phyloP scores from a whole-genome alignment of 2,329 filamentous ascomycete genomes.

The Calonectria leucothoes region DNA sequence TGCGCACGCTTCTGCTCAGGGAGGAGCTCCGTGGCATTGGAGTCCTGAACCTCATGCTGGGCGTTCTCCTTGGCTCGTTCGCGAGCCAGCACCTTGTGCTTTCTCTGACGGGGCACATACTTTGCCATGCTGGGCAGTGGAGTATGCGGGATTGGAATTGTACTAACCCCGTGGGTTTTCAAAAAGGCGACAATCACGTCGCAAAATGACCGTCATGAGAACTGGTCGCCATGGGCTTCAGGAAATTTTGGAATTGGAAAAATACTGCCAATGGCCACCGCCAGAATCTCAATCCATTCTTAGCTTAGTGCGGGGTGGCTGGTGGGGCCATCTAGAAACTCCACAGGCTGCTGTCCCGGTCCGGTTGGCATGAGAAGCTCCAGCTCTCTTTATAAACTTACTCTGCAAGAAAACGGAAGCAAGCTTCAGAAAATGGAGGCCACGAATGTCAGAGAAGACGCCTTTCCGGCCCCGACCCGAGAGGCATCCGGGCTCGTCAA shows the following conservation, averaged over 20 bases:
- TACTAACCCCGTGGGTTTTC: constrained; percentile 20
- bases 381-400: not conserved
- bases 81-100: constrained; percentile 76
- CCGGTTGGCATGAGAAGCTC: not conserved
- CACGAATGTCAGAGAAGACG: constrained; percentile 58
- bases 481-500: constrained; percentile 72
- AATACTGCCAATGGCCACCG: constrained; percentile 52
- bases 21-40: constrained; percentile 49
- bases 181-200: constrained; percentile 27
- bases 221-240: constrained; percentile 26
- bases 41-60: constrained; percentile 52
- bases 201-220: constrained; percentile 21
- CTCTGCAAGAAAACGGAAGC: constrained; percentile 25
- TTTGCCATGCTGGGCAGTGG: constrained; percentile 56
- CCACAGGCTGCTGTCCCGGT: constrained; percentile 17
- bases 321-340: constrained; percentile 28
- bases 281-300: constrained; percentile 44
- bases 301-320: constrained; percentile 50
- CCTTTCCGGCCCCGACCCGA: constrained; percentile 76
- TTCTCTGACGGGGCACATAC: constrained; percentile 73
- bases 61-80: constrained; percentile 61
- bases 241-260: constrained; percentile 49
- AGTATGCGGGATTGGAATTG: constrained; percentile 14
- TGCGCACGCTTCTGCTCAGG: constrained; percentile 59
- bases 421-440: constrained; percentile 50